A percentile compares a stretch with the other conserved stretches of the same genome.
phyloP scores from a whole-genome alignment of 768 basidiomycete genomes.

The Amyloporia xantha region DNA sequence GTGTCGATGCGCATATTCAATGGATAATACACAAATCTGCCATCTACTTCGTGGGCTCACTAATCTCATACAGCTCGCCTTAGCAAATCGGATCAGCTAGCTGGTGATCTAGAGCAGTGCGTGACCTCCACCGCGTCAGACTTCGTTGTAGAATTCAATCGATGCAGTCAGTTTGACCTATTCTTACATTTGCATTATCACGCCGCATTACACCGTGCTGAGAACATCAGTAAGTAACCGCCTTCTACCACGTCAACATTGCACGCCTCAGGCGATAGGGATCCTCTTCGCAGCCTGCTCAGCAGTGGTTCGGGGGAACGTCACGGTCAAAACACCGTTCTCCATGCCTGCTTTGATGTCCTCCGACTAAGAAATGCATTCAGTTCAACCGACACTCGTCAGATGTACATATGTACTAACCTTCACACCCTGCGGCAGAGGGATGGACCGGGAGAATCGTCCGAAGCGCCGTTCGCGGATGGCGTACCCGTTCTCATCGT shows the following conservation, averaged over 20 bases:
- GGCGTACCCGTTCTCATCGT: conserved; percentile 28
- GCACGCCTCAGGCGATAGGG: conserved; percentile 24
- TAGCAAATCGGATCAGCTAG: too few species aligned
- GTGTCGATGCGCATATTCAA: background rate
- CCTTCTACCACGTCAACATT: too few species aligned
- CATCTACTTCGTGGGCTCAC: too few species aligned
- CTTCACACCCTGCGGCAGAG: conserved; percentile 23
- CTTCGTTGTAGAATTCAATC: too few species aligned
- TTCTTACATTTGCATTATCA: too few species aligned
- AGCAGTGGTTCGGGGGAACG: conserved; percentile 20
- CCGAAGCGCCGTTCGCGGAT: conserved; percentile 26
- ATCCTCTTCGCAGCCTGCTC: conserved; percentile 19
- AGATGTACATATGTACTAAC: conserved; percentile 8
- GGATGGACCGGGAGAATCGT: conserved; percentile 20
- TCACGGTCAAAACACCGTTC: conserved; percentile 22
- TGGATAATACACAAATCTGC: too few species aligned
- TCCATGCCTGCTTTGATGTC: conserved; percentile 23
- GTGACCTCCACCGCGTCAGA: too few species aligned
- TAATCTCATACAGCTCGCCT: too few species aligned
- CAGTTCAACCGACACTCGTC: background rate
- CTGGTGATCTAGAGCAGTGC: too few species aligned
- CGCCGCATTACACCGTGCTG: too few species aligned
- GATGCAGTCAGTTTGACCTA: too few species aligned
- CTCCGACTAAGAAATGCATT: conserved; percentile 2
- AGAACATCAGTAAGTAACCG: too few species aligned